Conservation (phyloP, 331 rosid genomes). For the Cydonia oblonga region DNA sequence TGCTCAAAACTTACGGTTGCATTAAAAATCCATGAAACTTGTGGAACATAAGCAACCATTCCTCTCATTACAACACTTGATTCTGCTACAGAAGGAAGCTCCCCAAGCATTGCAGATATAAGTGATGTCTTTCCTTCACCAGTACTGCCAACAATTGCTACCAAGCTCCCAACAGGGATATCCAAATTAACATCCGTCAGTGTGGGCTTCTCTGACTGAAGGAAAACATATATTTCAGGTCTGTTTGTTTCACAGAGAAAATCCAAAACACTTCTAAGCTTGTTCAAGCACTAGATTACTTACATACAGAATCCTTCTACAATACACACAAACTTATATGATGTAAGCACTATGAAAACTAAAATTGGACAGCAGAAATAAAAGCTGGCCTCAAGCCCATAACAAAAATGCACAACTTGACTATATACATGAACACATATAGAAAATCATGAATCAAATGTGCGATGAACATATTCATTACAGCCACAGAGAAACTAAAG, state of each 20-base stretch:
- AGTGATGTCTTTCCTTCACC: constrained; percentile 49
- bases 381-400: neutral
- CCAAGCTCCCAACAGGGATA: constrained; percentile 41
- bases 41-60: constrained; percentile 45
- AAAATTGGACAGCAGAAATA: neutral
- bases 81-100: constrained; percentile 31
- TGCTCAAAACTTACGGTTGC: constrained; percentile 31
- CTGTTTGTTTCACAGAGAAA: neutral
- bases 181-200: constrained; percentile 37
- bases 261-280: neutral
- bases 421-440: neutral
- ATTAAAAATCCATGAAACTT: constrained; percentile 43
- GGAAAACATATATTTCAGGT: neutral
- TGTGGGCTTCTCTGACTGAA: constrained; percentile 34
- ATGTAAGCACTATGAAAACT: no score
- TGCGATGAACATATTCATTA: neutral
- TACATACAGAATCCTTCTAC: neutral
- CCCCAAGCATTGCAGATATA: constrained; percentile 45
- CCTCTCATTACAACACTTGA: constrained; percentile 26
- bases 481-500: neutral
- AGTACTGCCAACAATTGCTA: constrained; percentile 43
- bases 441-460: neutral
- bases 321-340: neutral
- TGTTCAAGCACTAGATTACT: neutral
- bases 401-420: neutral